phyloP scores from a whole-genome alignment of 495 filamentous ascomycete species.

The Penicillium goetzii region DNA sequence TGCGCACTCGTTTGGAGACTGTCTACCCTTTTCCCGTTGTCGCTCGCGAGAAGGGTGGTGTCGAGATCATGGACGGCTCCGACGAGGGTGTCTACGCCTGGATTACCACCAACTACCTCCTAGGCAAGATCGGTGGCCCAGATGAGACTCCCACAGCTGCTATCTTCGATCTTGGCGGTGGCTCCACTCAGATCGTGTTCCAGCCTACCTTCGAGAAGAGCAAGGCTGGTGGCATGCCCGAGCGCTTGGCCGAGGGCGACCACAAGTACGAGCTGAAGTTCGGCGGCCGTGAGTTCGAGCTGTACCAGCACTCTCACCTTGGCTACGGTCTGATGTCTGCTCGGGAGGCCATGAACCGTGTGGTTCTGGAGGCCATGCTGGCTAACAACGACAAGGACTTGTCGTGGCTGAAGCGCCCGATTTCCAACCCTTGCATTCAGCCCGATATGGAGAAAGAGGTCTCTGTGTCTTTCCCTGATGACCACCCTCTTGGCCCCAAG shows the following conservation, averaged over 20 bases:
- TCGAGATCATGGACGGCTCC: conserved; percentile 93
- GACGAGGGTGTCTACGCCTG: conserved; percentile 98
- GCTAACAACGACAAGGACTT: conserved; percentile 51
- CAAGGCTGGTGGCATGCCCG: conserved; percentile 80
- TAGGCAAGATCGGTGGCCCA: conserved; percentile 93
- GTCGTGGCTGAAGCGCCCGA: conserved; percentile 63
- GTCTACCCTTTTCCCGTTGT: conserved; percentile 93
- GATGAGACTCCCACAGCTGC: conserved; percentile 90
- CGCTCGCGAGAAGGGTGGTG: conserved; percentile 77
- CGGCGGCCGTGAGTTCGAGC: conserved; percentile 83
- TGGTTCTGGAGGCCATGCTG: conserved; percentile 64
- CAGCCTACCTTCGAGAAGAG: conserved; percentile 87
- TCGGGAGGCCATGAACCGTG: conserved; percentile 78
- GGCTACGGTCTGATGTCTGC: conserved; percentile 97
- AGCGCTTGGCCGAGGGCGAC: conserved; percentile 82
- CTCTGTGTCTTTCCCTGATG: conserved; percentile 64
- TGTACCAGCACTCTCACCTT: conserved; percentile 99
- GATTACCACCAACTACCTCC: conserved; percentile 98
- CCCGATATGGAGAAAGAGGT: conserved; percentile 73
- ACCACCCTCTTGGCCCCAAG: conserved; percentile 61
- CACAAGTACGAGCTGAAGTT: conserved; percentile 95
- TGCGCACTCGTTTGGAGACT: conserved; percentile 81
- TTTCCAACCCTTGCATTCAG: conserved; percentile 88
- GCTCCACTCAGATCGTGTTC: conserved; percentile 97
- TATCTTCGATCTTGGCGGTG: conserved; percentile 93